Conservation (phyloP, 106 monocot species). For the Acorus gramineus region DNA sequence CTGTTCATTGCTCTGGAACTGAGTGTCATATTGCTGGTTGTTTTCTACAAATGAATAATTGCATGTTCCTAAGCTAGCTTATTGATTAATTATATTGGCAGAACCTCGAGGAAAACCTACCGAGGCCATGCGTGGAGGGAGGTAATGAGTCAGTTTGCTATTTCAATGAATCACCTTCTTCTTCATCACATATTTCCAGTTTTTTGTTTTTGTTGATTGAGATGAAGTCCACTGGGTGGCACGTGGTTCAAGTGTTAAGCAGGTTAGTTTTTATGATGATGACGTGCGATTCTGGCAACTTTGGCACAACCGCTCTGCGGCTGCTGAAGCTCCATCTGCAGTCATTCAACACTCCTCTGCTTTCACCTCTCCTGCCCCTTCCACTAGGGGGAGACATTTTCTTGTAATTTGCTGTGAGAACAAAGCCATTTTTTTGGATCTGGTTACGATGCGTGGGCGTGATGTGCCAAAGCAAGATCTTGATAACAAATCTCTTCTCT, state of each 20-base stretch:
- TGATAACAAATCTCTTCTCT: slow-evolving; percentile 92
- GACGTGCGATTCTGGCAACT: slow-evolving; percentile 94
- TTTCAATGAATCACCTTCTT: not conserved
- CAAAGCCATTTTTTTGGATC: slow-evolving; percentile 92
- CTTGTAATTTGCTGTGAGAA: slow-evolving; percentile 98
- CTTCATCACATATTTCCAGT: not conserved
- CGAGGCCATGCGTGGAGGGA: slow-evolving; percentile 90
- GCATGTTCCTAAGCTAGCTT: not conserved
- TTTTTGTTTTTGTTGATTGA: slow-evolving; percentile 6
- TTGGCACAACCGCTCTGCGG: slow-evolving; percentile 81
- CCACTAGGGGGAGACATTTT: slow-evolving; percentile 96
- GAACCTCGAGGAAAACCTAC: slow-evolving; percentile 81
- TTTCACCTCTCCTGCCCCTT: slow-evolving; percentile 69
- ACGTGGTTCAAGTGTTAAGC: slow-evolving; percentile 72
- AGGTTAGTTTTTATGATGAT: slow-evolving; percentile 92
- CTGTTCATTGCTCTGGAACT: too few relatives aligned
- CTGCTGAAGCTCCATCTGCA: slow-evolving; percentile 75
- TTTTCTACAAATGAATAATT: not conserved
- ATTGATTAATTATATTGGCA: slow-evolving; percentile 15
- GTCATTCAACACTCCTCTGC: slow-evolving; percentile 59
- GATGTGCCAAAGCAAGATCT: slow-evolving; percentile 97
- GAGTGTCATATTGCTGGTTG: too few relatives aligned
- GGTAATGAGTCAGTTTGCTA: slow-evolving; percentile 34
- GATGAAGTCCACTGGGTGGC: not conserved
- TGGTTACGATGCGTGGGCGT: slow-evolving; percentile 95